Percentiles rank a stretch among this genome's conserved stretches.
phyloP scores from a whole-genome alignment of 768 basidiomycete genomes.

The Grammothele lineata region DNA sequence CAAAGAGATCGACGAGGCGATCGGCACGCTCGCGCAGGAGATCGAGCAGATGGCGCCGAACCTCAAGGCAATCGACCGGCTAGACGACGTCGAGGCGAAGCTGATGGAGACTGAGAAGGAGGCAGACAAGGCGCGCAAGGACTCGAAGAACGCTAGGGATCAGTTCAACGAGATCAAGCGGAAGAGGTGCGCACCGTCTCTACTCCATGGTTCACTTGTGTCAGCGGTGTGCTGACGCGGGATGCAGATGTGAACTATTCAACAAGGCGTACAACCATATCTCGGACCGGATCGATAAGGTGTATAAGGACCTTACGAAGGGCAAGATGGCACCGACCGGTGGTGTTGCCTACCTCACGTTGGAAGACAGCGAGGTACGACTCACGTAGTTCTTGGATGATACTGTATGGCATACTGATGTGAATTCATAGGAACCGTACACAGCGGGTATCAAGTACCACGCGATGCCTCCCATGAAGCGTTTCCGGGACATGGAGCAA shows the following conservation, averaged over 20 bases:
- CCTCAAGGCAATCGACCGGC: conserved; percentile 90
- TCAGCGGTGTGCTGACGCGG: neutral
- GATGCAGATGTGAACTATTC: conserved; percentile 71
- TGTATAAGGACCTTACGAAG: conserved; percentile 97
- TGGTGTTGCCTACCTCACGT: conserved; percentile 91
- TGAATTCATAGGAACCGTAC: conserved; percentile 64
- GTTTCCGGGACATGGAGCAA: conserved; percentile 99
- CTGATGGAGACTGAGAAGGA: conserved; percentile 88
- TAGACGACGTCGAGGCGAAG: conserved; percentile 82
- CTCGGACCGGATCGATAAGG: conserved; percentile 88
- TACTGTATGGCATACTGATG: conserved; percentile 7
- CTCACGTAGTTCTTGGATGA: neutral
- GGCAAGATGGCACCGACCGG: conserved; percentile 92
- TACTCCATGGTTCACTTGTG: neutral
- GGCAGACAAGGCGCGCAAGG: conserved; percentile 87
- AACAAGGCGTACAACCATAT: conserved; percentile 97
- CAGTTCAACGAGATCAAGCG: conserved; percentile 86
- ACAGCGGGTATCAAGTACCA: conserved; percentile 93
- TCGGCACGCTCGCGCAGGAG: conserved; percentile 67
- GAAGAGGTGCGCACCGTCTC: conserved; percentile 46
- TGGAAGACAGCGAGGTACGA: conserved; percentile 91
- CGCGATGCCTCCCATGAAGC: conserved; percentile 99
- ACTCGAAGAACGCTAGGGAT: conserved; percentile 87
- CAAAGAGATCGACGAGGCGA: conserved; percentile 70
- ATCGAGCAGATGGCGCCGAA: conserved; percentile 96